Percentiles rank a stretch among this genome's conserved stretches.
These are phyloP conservation scores for Mikania micrantha DNA, from an alignment of 129 eudicot species.

Conservation along the genomic window DNA sequence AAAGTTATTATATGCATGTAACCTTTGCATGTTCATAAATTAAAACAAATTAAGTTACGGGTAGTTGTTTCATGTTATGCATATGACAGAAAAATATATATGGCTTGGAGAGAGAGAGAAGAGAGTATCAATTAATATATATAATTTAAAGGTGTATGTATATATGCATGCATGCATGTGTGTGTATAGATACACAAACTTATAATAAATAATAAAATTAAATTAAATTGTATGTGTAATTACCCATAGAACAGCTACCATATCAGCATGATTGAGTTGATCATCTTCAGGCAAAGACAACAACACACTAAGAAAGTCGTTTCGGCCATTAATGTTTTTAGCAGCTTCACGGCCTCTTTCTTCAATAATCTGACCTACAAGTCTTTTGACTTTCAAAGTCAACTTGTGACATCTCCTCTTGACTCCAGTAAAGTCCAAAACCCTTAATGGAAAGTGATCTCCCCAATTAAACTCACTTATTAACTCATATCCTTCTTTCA, in stretches of 20 bases:
- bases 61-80: slow-evolving; percentile 26
- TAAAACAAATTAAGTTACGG: background rate
- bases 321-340: slow-evolving; percentile 1
- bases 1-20: too few species aligned
- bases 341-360: slow-evolving; percentile 26
- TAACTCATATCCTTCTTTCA: slow-evolving; percentile 75
- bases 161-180: too few species aligned
- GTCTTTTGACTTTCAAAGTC: slow-evolving; percentile 40
- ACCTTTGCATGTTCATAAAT: slow-evolving; percentile 24
- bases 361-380: slow-evolving; percentile 46
- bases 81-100: slow-evolving; percentile 5
- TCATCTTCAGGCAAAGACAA: slow-evolving; percentile 73
- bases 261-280: slow-evolving; percentile 53
- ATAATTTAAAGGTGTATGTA: too few species aligned
- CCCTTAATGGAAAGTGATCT: slow-evolving; percentile 58
- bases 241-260: slow-evolving; percentile 87
- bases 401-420: slow-evolving; percentile 64
- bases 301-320: slow-evolving; percentile 73
- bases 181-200: too few species aligned
- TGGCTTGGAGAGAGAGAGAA: slow-evolving; percentile 2
- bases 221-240: too few species aligned
- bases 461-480: slow-evolving; percentile 67
- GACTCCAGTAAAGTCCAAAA: slow-evolving; percentile 60
- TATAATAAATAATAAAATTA: too few species aligned
- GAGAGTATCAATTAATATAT: background rate